Evolutionary conservation across 768 basidiomycete species (phyloP).

Genomic region (Mycena crocata): DNA sequence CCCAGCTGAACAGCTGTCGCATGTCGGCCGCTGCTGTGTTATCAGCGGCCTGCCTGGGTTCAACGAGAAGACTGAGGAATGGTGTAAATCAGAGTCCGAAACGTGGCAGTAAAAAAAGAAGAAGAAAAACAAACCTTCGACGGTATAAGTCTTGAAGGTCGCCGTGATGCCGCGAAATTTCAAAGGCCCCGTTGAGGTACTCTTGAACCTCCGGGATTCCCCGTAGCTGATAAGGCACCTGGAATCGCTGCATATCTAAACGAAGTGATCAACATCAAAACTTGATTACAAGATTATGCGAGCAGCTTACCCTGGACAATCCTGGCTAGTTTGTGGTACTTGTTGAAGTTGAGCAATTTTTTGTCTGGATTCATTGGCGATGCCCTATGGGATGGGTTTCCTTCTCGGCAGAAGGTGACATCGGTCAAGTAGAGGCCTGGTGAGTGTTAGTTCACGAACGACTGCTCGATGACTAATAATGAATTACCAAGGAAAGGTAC

Average conservation of each 20-base stretch:
- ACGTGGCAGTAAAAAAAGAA: slow-evolving; percentile 23
- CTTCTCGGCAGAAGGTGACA: slow-evolving; percentile 95
- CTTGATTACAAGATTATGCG: slow-evolving; percentile 20
- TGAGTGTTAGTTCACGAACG: slow-evolving; percentile 26
- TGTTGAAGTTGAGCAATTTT: slow-evolving; percentile 94
- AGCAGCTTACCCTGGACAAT: slow-evolving; percentile 90
- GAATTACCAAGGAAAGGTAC: slow-evolving; percentile 91
- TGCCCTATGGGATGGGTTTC: slow-evolving; percentile 87
- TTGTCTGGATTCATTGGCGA: slow-evolving; percentile 81
- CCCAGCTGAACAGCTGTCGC: slow-evolving; percentile 85
- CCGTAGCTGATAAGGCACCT: slow-evolving; percentile 86
- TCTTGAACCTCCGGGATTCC: slow-evolving; percentile 91
- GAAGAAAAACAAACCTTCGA: slow-evolving; percentile 69
- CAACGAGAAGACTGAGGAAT: slow-evolving; percentile 77
- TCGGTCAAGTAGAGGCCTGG: slow-evolving; percentile 89
- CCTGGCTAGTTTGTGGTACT: slow-evolving; percentile 90
- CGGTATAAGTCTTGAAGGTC: slow-evolving; percentile 89
- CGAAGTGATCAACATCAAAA: background rate
- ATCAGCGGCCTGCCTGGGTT: slow-evolving; percentile 86
- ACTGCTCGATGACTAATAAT: slow-evolving; percentile 1
- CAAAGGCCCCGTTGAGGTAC: slow-evolving; percentile 79
- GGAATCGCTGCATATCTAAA: slow-evolving; percentile 92
- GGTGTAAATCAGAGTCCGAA: background rate
- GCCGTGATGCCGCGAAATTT: slow-evolving; percentile 80
- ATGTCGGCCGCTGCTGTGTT: slow-evolving; percentile 72